phyloP scores from a whole-genome alignment of 2,329 filamentous ascomycete genomes.

The Alternaria consortialis region DNA sequence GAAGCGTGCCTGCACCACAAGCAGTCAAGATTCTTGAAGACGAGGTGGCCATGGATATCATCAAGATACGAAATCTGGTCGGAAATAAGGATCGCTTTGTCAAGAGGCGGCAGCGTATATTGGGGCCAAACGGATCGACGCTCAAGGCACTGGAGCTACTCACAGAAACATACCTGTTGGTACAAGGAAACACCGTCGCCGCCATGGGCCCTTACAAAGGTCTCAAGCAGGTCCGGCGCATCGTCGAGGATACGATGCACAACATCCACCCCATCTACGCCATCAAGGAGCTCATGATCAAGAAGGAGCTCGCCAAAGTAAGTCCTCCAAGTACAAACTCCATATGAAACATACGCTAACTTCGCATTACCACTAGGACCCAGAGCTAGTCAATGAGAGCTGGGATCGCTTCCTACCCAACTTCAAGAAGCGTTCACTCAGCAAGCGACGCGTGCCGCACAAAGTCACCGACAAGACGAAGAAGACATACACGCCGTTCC shows the following conservation, averaged over 20 bases:
- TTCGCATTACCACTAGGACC: slow-evolving; percentile 61
- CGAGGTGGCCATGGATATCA: slow-evolving; percentile 89
- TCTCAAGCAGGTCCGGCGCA: slow-evolving; percentile 87
- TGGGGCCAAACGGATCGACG: slow-evolving; percentile 90
- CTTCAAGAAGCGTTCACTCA: slow-evolving; percentile 93
- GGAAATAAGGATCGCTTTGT: slow-evolving; percentile 95
- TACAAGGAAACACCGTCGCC: slow-evolving; percentile 94
- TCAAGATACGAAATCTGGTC: slow-evolving; percentile 92
- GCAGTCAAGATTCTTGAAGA: slow-evolving; percentile 95
- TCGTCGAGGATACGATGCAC: slow-evolving; percentile 91
- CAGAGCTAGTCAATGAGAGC: slow-evolving; percentile 83
- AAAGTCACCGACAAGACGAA: slow-evolving; percentile 92
- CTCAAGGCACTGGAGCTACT: slow-evolving; percentile 93
- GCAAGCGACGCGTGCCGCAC: slow-evolving; percentile 81
- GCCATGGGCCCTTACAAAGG: slow-evolving; percentile 94
- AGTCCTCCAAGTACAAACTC: not conserved
- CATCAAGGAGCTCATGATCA: slow-evolving; percentile 96
- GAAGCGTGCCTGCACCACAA: slow-evolving; percentile 86
- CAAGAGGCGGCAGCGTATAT: slow-evolving; percentile 89
- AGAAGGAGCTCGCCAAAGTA: slow-evolving; percentile 81
- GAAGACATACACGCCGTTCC: slow-evolving; percentile 97
- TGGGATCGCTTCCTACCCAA: slow-evolving; percentile 97
- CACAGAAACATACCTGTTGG: slow-evolving; percentile 86
- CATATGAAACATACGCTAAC: not conserved
- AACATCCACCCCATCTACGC: slow-evolving; percentile 92